These are phyloP conservation scores for Skeletonema grethae DNA, from an alignment of 108 stramenopile species.

Conservation along the genomic window DNA sequence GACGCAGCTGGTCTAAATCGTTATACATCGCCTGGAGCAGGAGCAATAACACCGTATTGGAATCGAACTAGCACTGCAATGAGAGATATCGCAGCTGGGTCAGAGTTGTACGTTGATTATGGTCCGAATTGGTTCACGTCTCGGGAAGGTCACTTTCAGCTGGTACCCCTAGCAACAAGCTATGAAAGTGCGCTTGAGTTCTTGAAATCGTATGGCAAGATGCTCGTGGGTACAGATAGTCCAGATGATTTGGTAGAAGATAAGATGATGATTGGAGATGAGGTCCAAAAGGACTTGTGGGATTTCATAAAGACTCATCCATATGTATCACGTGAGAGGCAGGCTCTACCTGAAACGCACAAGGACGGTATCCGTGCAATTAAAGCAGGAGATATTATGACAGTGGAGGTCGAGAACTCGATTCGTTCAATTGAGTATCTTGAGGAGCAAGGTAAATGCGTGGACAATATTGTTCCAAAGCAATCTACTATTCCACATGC, in stretches of 20 bases:
- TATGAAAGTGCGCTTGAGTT: conserved; percentile 40
- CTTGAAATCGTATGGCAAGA: conserved; percentile 32
- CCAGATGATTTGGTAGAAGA: conserved; percentile 43
- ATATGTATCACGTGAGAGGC: conserved; percentile 38
- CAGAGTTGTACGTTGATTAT: conserved; percentile 83
- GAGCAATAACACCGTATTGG: conserved; percentile 41
- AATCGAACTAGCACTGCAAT: conserved; percentile 40
- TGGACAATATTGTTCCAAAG: conserved; percentile 71
- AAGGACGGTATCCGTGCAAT: conserved; percentile 48
- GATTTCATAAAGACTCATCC: conserved; percentile 43
- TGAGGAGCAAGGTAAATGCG: conserved; percentile 69
- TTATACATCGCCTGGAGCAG: conserved; percentile 47
- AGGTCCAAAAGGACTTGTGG: conserved; percentile 49
- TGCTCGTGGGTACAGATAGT: conserved; percentile 38
- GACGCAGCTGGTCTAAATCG: conserved; percentile 44
- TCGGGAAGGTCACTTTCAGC: conserved; percentile 31
- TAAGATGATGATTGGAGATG: conserved; percentile 44
- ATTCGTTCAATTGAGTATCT: conserved; percentile 58
- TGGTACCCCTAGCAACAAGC: conserved; percentile 32
- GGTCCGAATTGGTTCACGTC: conserved; percentile 56
- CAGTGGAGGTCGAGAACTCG: conserved; percentile 49
- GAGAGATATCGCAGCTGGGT: conserved; percentile 66
- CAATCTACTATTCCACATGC: conserved; percentile 69
- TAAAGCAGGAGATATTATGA: conserved; percentile 34
- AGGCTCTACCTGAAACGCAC: conserved; percentile 42